Percentiles rank a stretch among this genome's conserved stretches.
These are phyloP conservation scores for Fonsecaea nubica DNA, from an alignment of 2,329 filamentous ascomycete genomes.

Conservation along the genomic window DNA sequence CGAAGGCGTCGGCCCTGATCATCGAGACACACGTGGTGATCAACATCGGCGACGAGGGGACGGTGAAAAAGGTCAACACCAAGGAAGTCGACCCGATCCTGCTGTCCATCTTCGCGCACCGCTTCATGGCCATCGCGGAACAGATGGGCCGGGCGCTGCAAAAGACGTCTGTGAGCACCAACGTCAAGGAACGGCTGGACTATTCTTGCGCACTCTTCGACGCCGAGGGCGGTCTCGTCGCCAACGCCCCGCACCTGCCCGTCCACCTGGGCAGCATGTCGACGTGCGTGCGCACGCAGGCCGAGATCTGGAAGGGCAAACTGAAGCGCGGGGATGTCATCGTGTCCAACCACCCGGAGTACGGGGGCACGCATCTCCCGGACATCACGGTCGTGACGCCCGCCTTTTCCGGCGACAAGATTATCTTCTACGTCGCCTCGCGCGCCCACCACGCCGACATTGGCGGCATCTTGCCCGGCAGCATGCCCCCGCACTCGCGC, in stretches of 20 bases:
- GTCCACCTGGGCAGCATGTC: slow-evolving; percentile 82
- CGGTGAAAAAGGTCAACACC: slow-evolving; percentile 34
- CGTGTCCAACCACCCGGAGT: slow-evolving; percentile 84
- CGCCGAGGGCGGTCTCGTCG: slow-evolving; percentile 72
- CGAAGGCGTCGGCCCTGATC: slow-evolving; percentile 75
- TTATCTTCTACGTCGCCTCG: slow-evolving; percentile 82
- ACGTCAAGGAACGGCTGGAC: slow-evolving; percentile 81
- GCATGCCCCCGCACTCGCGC: slow-evolving; percentile 80
- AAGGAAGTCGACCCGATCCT: slow-evolving; percentile 57
- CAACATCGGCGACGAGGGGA: slow-evolving; percentile 69
- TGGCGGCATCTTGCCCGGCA: slow-evolving; percentile 79
- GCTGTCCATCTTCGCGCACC: slow-evolving; percentile 62
- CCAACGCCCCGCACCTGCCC: slow-evolving; percentile 77
- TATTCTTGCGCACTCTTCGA: slow-evolving; percentile 81
- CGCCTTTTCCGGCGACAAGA: slow-evolving; percentile 70
- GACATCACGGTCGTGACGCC: slow-evolving; percentile 84
- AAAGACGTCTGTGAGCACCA: slow-evolving; percentile 64
- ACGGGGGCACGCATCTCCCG: slow-evolving; percentile 81
- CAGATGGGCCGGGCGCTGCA: slow-evolving; percentile 65
- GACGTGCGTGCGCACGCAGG: slow-evolving; percentile 76
- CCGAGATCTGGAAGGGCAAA: slow-evolving; percentile 78
- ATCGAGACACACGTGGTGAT: slow-evolving; percentile 89
- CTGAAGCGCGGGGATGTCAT: slow-evolving; percentile 80
- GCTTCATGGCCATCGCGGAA: slow-evolving; percentile 66
- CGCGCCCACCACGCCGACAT: slow-evolving; percentile 85